Conservation (phyloP, 2,329 filamentous ascomycete species). For the Fusarium buxicola region DNA sequence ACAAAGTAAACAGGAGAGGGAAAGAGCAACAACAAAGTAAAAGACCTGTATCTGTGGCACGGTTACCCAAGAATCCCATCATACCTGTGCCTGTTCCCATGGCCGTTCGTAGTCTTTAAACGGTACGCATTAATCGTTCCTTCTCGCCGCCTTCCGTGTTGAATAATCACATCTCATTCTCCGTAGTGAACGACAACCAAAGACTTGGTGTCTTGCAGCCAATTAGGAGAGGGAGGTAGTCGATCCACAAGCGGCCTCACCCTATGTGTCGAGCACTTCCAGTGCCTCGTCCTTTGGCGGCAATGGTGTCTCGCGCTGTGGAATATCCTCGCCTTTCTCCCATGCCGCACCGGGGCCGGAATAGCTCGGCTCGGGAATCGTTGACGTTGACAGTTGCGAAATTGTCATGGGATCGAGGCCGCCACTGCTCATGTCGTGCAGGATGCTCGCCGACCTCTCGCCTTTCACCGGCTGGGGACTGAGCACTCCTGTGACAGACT, state of each 20-base stretch:
- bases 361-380: constrained; percentile 60
- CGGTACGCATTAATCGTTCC: constrained; percentile 42
- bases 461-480: constrained; percentile 59
- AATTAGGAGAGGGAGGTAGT: constrained; percentile 13
- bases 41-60: constrained; percentile 15
- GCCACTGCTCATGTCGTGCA: constrained; percentile 48
- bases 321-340: constrained; percentile 62
- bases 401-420: constrained; percentile 25
- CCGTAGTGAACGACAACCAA: constrained; percentile 5
- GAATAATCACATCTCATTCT: constrained; percentile 10
- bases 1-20: constrained; percentile 8
- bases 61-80: constrained; percentile 26
- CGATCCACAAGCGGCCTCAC: constrained; percentile 23
- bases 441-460: constrained; percentile 50
- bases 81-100: constrained; percentile 26
- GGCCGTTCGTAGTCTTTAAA: constrained; percentile 27
- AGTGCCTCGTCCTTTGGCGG: constrained; percentile 55
- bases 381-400: constrained; percentile 28
- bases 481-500: constrained; percentile 47
- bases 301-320: constrained; percentile 51
- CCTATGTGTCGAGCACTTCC: constrained; percentile 56
- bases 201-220: constrained; percentile 14
- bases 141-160: constrained; percentile 13
- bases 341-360: constrained; percentile 62
- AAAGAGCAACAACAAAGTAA: constrained; percentile 19